Evolutionary conservation across 805 yeast genomes (phyloP), one percentile per base, ranked within the genome.

Genomic region (Wickerhamomyces strasburgensis): DNA sequence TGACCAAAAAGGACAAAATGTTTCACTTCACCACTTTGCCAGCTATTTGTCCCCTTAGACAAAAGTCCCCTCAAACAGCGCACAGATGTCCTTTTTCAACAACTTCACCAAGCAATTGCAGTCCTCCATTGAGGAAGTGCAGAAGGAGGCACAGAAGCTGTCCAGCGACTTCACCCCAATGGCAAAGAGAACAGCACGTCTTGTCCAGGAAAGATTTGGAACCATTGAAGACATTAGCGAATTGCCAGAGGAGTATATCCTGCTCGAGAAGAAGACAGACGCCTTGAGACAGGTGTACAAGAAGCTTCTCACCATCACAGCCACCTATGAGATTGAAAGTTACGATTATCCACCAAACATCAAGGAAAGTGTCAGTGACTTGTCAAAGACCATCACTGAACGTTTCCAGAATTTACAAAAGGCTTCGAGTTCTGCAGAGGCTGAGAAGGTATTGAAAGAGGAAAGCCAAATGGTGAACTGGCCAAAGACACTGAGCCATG

Each of bases 261-360:
- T 73, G 40, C 65, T 84, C 52, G 94, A 84, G 56, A 67, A 70
- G 43, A 74, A 74, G 52, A 78, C 80, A 40, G 90, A 83, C 56
- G 67, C 75, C 35, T 64, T 83, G 48, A 75, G 76, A 56, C 68
- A 67, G 34, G 72, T 78, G 41, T 79, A 80, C 61, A 76, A 67
- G 47, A 68, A 70, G 51, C 51, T 72, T 10, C 49, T 73, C n/a
- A 46, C 62, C 5, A 71, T 75, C 37, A 70, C 81, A 5, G 68
- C 66, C 34, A 84, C 88, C 29, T 84, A 76, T 54, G 86, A 74
- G 51, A 75, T 81, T 43, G 83, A 81, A 48, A 74, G 84, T 33
- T 84, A 84, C 56, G 95, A 84, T 57, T 84, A 82, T 51, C 95
- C 95, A 18, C 90, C 93, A 37, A 81, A 81, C 56, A 60, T 84